phyloP scores from a whole-genome alignment of 331 rosid species.

The Malus hybrid region DNA sequence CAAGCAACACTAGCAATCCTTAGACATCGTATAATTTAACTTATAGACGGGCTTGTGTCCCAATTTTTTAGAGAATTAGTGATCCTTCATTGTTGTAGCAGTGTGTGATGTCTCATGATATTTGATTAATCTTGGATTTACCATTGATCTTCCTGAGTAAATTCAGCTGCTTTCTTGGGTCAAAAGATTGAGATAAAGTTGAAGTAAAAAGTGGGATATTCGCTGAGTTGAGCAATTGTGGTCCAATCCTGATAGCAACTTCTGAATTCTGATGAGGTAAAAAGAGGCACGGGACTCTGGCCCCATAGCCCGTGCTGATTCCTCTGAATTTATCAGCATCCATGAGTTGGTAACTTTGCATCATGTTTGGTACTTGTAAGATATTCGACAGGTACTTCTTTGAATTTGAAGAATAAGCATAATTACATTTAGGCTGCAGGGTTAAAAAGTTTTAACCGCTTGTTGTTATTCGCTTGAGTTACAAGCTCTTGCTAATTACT shows the following conservation, averaged over 20 bases:
- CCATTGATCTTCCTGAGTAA: background rate
- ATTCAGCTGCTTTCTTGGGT: background rate
- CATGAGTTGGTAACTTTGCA: background rate
- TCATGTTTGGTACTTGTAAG: constrained; percentile 5
- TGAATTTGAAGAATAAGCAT: background rate
- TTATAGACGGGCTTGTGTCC: background rate
- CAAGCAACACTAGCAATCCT: background rate
- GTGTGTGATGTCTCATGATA: background rate
- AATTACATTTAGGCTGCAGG: background rate
- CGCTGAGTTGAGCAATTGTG: constrained; percentile 9
- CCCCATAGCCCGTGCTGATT: background rate
- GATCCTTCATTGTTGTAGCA: background rate
- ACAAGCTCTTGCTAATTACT: no score
- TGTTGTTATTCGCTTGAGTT: no score
- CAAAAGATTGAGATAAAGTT: constrained; percentile 15
- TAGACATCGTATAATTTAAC: background rate
- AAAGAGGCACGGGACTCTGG: background rate
- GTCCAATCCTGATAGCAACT: constrained; percentile 11
- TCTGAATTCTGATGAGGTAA: background rate
- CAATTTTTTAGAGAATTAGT: background rate
- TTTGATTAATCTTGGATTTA: background rate
- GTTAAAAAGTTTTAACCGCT: no score
- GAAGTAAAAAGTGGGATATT: constrained; percentile 13
- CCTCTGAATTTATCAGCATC: background rate
- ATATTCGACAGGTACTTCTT: background rate